Evolutionary conservation across 305 asterid species (phyloP).

Genomic region (Stenogyne calaminthoides): DNA sequence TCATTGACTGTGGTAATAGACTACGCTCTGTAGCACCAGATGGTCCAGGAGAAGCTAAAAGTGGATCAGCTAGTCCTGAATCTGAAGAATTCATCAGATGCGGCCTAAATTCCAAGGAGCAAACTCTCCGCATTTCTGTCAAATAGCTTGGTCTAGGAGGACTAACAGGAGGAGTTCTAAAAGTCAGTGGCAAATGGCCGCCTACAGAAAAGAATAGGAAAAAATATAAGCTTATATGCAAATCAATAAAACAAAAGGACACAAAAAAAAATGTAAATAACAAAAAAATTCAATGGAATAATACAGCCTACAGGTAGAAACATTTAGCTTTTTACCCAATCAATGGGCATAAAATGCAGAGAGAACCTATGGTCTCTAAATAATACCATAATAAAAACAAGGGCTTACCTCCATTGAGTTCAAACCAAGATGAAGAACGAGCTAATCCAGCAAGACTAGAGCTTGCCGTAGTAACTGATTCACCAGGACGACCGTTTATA

Average conservation of each 20-base stretch:
- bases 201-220: slow-evolving; percentile 44
- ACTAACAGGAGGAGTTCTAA: slow-evolving; percentile 99
- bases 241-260: slow-evolving; percentile 1
- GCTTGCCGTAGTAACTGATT: slow-evolving; percentile 49
- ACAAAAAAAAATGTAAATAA: neutral
- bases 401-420: slow-evolving; percentile 84
- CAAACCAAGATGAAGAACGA: slow-evolving; percentile 98
- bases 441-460: slow-evolving; percentile 79
- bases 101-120: slow-evolving; percentile 96
- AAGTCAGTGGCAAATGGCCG: slow-evolving; percentile 80
- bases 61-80: slow-evolving; percentile 96
- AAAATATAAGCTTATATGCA: neutral
- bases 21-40: slow-evolving; percentile 82
- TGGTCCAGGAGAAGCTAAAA: slow-evolving; percentile 78
- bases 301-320: neutral
- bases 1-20: slow-evolving; percentile 93
- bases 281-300: neutral
- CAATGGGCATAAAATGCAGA: slow-evolving; percentile 14
- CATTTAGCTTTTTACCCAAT: neutral
- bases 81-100: slow-evolving; percentile 85
- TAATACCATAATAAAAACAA: neutral
- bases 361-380: neutral
- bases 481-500: slow-evolving; percentile 52
- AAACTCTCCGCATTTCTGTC: slow-evolving; percentile 94
- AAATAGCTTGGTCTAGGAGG: slow-evolving; percentile 93